Conservation (phyloP, 2,329 filamentous ascomycete genomes). For the Pseudonectria buxi region DNA sequence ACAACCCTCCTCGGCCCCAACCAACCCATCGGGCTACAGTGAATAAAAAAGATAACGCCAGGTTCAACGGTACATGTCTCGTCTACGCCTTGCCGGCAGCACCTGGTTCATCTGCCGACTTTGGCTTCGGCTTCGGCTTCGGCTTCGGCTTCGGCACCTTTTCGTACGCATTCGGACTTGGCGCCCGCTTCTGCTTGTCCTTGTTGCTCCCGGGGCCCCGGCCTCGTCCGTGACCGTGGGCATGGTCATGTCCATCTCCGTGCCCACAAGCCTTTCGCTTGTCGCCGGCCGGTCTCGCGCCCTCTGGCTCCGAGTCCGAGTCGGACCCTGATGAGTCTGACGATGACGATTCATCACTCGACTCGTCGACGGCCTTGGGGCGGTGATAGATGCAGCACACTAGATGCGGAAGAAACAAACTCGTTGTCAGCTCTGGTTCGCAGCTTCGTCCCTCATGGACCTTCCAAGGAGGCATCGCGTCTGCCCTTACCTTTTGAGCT, state of each 20-base stretch:
- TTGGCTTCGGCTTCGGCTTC: slow-evolving; percentile 21
- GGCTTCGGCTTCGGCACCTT: slow-evolving; percentile 52
- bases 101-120: slow-evolving; percentile 10
- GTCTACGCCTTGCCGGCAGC: slow-evolving; percentile 17
- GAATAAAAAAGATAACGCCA: no score
- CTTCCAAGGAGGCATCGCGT: background rate
- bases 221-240: slow-evolving; percentile 16
- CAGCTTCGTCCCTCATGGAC: background rate
- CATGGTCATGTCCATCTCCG: slow-evolving; percentile 29
- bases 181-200: slow-evolving; percentile 37
- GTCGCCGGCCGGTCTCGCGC: slow-evolving; percentile 19
- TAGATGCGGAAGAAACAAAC: slow-evolving; percentile 27
- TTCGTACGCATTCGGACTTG: slow-evolving; percentile 78
- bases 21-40: no score
- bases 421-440: background rate
- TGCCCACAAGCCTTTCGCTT: slow-evolving; percentile 38
- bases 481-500: slow-evolving; percentile 79
- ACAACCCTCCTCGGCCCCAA: no score
- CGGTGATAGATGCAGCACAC: slow-evolving; percentile 99
- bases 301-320: slow-evolving; percentile 25
- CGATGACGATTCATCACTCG: slow-evolving; percentile 60
- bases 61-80: background rate
- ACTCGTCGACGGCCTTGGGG: slow-evolving; percentile 74
- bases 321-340: slow-evolving; percentile 52
- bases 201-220: slow-evolving; percentile 24